Percentiles rank a stretch among this genome's conserved stretches.
These are phyloP conservation scores for Tolypocladium inflatum DNA, from an alignment of 2,329 filamentous ascomycete genomes.

Conservation along the genomic window DNA sequence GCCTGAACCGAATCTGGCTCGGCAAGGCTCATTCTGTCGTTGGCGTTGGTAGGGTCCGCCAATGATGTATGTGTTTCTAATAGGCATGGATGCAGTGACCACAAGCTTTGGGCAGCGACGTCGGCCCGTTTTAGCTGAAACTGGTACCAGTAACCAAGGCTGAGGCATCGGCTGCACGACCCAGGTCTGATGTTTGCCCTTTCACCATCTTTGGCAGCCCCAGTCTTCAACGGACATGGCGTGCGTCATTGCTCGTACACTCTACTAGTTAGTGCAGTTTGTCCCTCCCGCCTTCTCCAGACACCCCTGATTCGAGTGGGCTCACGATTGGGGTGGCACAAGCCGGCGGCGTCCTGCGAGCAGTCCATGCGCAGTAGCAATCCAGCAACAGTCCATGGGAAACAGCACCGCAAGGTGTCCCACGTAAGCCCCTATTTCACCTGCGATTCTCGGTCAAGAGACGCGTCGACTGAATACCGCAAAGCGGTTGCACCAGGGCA, in stretches of 20 bases:
- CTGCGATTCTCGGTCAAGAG: not conserved
- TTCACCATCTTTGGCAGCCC: not conserved
- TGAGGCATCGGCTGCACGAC: not conserved
- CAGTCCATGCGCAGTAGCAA: not conserved
- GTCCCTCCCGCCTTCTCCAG: not conserved
- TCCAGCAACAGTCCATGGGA: not conserved
- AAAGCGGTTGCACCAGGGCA: not conserved
- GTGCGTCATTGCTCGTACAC: not conserved
- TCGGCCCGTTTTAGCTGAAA: not conserved
- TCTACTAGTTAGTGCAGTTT: not conserved
- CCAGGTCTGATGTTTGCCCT: not conserved
- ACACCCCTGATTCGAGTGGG: conserved; percentile 11
- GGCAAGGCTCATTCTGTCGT: not conserved
- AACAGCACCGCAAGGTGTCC: not conserved
- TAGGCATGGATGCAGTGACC: not conserved
- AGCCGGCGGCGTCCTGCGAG: conserved; percentile 4
- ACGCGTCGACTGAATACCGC: not conserved
- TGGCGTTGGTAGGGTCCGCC: not conserved
- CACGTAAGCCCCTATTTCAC: not conserved
- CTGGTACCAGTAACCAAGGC: not conserved
- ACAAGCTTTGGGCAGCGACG: not conserved
- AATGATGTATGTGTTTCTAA: not conserved
- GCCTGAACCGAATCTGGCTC: not conserved
- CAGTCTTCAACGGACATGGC: not conserved
- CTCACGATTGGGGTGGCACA: conserved; percentile 11